Percentiles rank a stretch among this genome's conserved stretches.
These are phyloP conservation scores for Clonostachys rhizophaga DNA, from an alignment of 2,329 filamentous ascomycete genomes.

Conservation along the genomic window DNA sequence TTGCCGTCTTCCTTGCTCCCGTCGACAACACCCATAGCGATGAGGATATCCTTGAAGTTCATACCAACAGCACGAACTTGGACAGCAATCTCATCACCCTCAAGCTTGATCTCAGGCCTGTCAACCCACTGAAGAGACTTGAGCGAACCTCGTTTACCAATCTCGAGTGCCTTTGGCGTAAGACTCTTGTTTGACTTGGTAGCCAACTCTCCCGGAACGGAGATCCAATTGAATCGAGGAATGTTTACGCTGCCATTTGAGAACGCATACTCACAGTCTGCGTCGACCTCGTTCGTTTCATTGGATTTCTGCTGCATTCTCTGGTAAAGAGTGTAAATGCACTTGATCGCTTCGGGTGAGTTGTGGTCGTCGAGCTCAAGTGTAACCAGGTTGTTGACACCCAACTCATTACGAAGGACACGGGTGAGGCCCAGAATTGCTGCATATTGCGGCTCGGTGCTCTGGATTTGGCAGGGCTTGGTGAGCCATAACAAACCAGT, in stretches of 20 bases:
- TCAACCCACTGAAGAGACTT: background rate
- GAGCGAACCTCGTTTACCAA: background rate
- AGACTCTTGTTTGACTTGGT: background rate
- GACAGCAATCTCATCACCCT: slow-evolving; percentile 19
- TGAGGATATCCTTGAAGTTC: slow-evolving; percentile 15
- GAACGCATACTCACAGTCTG: background rate
- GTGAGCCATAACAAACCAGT: too few species aligned
- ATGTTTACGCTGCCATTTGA: background rate
- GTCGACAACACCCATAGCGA: background rate
- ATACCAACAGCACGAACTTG: slow-evolving; percentile 16
- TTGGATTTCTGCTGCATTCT: too few species aligned
- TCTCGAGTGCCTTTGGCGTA: background rate
- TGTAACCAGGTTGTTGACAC: too few species aligned
- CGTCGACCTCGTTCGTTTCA: too few species aligned
- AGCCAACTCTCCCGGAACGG: background rate
- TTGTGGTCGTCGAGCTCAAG: too few species aligned
- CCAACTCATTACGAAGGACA: too few species aligned
- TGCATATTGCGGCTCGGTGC: too few species aligned
- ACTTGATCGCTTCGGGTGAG: too few species aligned
- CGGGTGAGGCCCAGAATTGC: too few species aligned
- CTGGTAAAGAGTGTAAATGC: too few species aligned
- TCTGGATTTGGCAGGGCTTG: too few species aligned
- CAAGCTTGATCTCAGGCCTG: background rate
- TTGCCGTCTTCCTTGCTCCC: background rate
- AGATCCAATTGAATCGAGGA: background rate